These are phyloP conservation scores for Myriangium duriaei DNA, from an alignment of 2,329 filamentous ascomycete species.

Conservation along the genomic window DNA sequence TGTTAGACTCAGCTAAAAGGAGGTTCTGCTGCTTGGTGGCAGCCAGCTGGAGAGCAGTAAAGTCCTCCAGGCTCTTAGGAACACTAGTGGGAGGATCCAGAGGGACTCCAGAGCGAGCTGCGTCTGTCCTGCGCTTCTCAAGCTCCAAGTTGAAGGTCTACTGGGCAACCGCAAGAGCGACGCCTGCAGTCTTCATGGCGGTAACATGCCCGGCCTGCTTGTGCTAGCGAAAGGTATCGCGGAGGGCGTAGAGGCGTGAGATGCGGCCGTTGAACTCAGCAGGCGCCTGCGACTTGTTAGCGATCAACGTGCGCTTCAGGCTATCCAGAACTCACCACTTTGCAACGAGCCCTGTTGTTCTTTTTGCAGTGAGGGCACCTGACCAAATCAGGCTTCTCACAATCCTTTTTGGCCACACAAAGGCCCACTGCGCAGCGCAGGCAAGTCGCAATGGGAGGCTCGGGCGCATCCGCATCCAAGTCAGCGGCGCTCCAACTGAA, in stretches of 20 bases:
- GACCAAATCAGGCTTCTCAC: neutral
- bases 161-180: neutral
- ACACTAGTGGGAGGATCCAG: neutral
- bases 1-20: neutral
- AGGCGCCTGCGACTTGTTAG: neutral
- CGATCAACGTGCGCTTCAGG: neutral
- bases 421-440: neutral
- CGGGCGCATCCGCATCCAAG: neutral
- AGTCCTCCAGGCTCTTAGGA: neutral
- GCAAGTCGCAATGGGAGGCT: neutral
- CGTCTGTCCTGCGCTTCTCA: neutral
- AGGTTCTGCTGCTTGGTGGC: neutral
- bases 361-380: neutral
- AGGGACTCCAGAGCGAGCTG: neutral
- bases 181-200: neutral
- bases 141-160: neutral
- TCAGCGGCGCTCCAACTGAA: neutral
- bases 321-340: neutral
- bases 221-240: too few species aligned
- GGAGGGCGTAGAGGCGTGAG: neutral
- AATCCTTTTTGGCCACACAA: neutral
- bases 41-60: neutral
- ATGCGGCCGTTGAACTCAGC: neutral
- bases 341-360: neutral
- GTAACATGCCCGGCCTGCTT: too few species aligned